These are phyloP conservation scores for Claviceps citrina DNA, from an alignment of 2,329 filamentous ascomycete species.

Conservation along the genomic window DNA sequence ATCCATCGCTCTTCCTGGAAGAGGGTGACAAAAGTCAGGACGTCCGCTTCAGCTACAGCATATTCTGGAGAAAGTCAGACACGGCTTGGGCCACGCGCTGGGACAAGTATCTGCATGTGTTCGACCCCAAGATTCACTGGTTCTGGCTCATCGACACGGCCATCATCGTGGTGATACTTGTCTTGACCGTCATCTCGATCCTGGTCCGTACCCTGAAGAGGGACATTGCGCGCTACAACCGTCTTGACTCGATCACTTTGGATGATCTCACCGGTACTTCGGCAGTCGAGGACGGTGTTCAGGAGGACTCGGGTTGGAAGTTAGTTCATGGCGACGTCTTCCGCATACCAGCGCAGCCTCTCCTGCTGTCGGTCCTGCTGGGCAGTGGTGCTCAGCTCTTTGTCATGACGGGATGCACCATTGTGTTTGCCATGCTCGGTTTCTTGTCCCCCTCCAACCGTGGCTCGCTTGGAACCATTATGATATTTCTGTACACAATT, in stretches of 20 bases:
- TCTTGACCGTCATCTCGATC: slow-evolving; percentile 85
- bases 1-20: slow-evolving; percentile 46
- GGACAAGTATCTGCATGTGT: slow-evolving; percentile 97
- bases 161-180: slow-evolving; percentile 82
- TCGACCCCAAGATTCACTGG: slow-evolving; percentile 97
- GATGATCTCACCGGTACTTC: slow-evolving; percentile 75
- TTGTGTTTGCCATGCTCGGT: slow-evolving; percentile 80
- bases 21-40: slow-evolving; percentile 36
- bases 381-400: slow-evolving; percentile 94
- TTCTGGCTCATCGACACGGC: slow-evolving; percentile 95
- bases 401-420: slow-evolving; percentile 91
- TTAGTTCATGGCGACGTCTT: slow-evolving; percentile 96
- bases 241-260: slow-evolving; percentile 76
- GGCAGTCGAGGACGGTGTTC: slow-evolving; percentile 75
- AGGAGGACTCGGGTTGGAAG: slow-evolving; percentile 98
- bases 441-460: slow-evolving; percentile 94
- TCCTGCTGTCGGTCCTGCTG: slow-evolving; percentile 73
- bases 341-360: slow-evolving; percentile 65
- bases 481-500: slow-evolving; percentile 83
- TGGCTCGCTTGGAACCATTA: slow-evolving; percentile 81
- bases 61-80: slow-evolving; percentile 69
- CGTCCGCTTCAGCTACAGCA: slow-evolving; percentile 82
- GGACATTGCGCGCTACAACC: slow-evolving; percentile 93
- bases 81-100: slow-evolving; percentile 94
- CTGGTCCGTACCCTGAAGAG: slow-evolving; percentile 76